phyloP scores from a whole-genome alignment of 257 asterid genomes.

The Asclepias syriaca region DNA sequence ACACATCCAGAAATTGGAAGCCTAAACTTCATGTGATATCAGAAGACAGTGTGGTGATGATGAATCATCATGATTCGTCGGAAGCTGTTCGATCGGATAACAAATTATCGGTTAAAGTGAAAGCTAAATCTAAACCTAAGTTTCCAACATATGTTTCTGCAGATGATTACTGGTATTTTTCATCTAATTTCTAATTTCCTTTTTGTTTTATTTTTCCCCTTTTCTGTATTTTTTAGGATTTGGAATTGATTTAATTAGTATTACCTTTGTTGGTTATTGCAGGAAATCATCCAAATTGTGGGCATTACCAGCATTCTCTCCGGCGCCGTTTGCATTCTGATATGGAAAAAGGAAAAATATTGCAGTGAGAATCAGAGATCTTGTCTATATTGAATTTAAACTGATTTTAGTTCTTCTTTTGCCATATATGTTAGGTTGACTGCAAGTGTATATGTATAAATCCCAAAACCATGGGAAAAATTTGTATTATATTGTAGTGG shows the following conservation, averaged over 20 bases:
- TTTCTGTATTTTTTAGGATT: not conserved
- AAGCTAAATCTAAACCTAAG: conserved; percentile 6
- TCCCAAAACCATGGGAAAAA: not conserved
- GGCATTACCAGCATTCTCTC: conserved; percentile 11
- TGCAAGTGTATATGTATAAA: not conserved
- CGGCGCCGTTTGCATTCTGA: not conserved
- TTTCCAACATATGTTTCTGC: not conserved
- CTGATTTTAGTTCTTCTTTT: too few species aligned
- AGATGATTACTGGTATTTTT: conserved; percentile 8
- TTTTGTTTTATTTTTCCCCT: not conserved
- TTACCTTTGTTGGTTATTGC: not conserved
- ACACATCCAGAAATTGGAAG: conserved; percentile 32
- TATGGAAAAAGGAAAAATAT: not conserved
- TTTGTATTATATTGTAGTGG: too few species aligned
- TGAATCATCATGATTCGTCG: not conserved
- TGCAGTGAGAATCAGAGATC: not conserved
- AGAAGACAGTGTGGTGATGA: conserved; percentile 30
- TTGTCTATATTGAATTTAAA: too few species aligned
- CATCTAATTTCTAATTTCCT: not conserved
- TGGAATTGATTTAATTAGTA: not conserved
- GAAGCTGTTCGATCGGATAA: conserved; percentile 4
- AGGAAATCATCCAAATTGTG: conserved; percentile 12
- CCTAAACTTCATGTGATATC: conserved; percentile 44
- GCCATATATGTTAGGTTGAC: not conserved
- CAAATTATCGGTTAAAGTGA: conserved; percentile 11